Conservation (phyloP, 1,139 yeast genomes). For the Kurtzmaniella quercitrusa region DNA sequence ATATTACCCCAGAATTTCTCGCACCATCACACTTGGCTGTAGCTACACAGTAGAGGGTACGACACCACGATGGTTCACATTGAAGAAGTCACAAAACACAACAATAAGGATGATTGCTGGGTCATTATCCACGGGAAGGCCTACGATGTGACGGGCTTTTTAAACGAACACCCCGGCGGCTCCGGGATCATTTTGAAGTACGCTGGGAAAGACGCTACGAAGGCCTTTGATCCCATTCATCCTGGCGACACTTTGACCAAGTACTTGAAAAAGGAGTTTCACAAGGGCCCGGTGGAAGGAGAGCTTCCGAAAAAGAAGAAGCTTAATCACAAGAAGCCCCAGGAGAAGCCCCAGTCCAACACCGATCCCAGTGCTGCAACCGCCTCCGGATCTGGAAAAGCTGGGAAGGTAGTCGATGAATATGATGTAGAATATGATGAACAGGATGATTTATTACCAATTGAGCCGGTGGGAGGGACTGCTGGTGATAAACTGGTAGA, state of each 20-base stretch:
- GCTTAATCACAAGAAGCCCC: constrained; percentile 4
- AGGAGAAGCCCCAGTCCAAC: constrained; percentile 4
- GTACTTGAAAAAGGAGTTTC: constrained; percentile 30
- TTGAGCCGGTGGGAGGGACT: constrained; percentile 7
- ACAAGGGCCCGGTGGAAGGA: constrained; percentile 29
- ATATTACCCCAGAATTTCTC: not conserved
- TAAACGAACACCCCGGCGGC: constrained; percentile 54
- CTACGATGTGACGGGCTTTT: constrained; percentile 47
- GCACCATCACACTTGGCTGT: not conserved
- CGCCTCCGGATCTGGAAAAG: constrained; percentile 3
- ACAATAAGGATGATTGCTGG: constrained; percentile 47
- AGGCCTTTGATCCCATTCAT: constrained; percentile 70
- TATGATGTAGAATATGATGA: constrained; percentile 46
- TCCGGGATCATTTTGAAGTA: constrained; percentile 46
- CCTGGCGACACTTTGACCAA: constrained; percentile 69
- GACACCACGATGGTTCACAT: constrained; percentile 3
- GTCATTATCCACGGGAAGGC: constrained; percentile 49
- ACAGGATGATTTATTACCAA: constrained; percentile 32
- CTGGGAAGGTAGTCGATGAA: constrained; percentile 29
- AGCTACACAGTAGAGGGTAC: not conserved
- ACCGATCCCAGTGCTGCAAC: constrained; percentile 2
- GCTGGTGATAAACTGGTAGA: not conserved
- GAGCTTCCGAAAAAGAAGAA: constrained; percentile 12
- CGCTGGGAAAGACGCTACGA: constrained; percentile 60
- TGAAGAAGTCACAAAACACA: constrained; percentile 36